These are phyloP conservation scores for Coemansia sp. DNA, from an alignment of 371 early-diverging fungal genomes.

Conservation along the genomic window DNA sequence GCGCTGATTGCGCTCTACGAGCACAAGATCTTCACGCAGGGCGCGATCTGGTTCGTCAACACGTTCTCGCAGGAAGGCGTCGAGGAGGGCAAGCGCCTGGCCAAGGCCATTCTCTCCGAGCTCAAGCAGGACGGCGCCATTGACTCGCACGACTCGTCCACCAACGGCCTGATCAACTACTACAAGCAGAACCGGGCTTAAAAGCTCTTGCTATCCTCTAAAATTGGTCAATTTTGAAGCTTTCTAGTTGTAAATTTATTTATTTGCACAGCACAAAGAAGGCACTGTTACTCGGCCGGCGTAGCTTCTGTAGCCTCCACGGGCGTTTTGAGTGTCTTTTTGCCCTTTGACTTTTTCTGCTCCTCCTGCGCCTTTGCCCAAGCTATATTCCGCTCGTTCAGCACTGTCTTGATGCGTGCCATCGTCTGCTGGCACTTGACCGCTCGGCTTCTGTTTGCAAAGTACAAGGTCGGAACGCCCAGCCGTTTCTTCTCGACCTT, in stretches of 20 bases:
- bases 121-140: conserved; percentile 59
- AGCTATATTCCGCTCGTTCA: conserved; percentile 74
- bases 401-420: conserved; percentile 89
- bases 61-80: conserved; percentile 99
- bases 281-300: no score
- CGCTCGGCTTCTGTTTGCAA: conserved; percentile 71
- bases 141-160: conserved; percentile 81
- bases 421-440: conserved; percentile 88
- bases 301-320: no score
- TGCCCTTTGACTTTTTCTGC: not conserved
- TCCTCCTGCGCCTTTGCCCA: conserved; percentile 40
- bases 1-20: conserved; percentile 96
- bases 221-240: not conserved
- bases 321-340: not conserved
- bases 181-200: conserved; percentile 49
- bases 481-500: conserved; percentile 77
- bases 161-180: conserved; percentile 93
- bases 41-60: conserved; percentile 97
- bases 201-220: not conserved
- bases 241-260: no score
- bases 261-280: no score
- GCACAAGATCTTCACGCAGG: conserved; percentile 99
- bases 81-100: conserved; percentile 98
- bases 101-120: conserved; percentile 93
- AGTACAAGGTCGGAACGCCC: conserved; percentile 60